Percentiles rank a stretch among this genome's conserved stretches.
Conservation (phyloP, 2,329 filamentous ascomycete species). For the Periglandula ipomoeae region DNA sequence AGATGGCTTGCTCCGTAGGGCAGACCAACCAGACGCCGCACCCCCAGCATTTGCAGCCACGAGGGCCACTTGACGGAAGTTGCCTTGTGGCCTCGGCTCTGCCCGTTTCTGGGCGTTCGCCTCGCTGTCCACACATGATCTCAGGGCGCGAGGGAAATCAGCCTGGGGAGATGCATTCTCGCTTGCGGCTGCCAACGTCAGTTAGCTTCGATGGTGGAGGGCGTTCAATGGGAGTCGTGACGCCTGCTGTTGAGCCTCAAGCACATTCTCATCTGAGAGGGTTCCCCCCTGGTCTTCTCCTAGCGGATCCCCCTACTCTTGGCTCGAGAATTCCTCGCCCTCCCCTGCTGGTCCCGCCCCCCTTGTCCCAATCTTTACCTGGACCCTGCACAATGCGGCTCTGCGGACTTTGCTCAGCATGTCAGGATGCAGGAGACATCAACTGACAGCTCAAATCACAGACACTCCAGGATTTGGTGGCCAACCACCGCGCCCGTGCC, state of each 20-base stretch:
- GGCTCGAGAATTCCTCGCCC: background rate
- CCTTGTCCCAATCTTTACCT: background rate
- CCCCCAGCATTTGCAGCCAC: background rate
- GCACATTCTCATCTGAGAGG: background rate
- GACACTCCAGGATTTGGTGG: background rate
- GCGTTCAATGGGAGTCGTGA: background rate
- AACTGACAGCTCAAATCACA: background rate
- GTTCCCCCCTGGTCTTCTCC: background rate
- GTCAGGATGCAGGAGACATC: too few relatives aligned
- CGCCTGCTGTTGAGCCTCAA: background rate
- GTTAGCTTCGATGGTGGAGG: constrained; percentile 6
- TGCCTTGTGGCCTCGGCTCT: constrained; percentile 4
- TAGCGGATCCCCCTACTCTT: background rate
- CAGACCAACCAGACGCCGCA: constrained; percentile 3
- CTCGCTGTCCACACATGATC: background rate
- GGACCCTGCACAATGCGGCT: constrained; percentile 4
- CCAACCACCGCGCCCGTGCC: background rate
- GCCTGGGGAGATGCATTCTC: constrained; percentile 5
- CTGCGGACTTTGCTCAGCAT: constrained; percentile 2
- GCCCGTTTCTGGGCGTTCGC: background rate
- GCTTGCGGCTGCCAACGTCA: constrained; percentile 10
- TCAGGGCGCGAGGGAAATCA: background rate
- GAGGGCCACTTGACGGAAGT: background rate
- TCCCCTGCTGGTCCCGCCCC: too few relatives aligned
- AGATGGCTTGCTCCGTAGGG: background rate